Evolutionary conservation across 2,329 filamentous ascomycete species (phyloP).

Genomic region (Hawksworthiomyces lignivorus): DNA sequence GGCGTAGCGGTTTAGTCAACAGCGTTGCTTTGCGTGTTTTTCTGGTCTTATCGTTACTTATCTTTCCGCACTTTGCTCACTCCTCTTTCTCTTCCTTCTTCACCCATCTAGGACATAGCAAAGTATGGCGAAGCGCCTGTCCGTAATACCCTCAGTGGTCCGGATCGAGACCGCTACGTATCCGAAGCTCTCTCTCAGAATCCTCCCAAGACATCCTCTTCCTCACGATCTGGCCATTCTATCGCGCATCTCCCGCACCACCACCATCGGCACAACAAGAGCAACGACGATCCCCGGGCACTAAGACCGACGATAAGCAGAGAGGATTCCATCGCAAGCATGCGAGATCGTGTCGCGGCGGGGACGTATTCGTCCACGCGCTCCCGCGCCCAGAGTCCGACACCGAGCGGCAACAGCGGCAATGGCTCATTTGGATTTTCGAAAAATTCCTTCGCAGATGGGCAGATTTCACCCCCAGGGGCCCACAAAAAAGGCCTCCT

Average conservation of each 20-base stretch:
- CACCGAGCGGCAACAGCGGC: constrained; percentile 61
- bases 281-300: constrained; percentile 57
- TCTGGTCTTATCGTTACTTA: constrained; percentile 17
- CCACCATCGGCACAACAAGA: constrained; percentile 55
- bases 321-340: constrained; percentile 58
- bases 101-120: constrained; percentile 54
- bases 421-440: constrained; percentile 30
- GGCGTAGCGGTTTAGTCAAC: too few species aligned
- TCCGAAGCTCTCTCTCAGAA: constrained; percentile 39
- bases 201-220: constrained; percentile 55
- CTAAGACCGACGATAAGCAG: constrained; percentile 66
- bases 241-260: constrained; percentile 59
- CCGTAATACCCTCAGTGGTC: constrained; percentile 58
- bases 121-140: constrained; percentile 73
- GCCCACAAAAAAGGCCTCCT: constrained; percentile 46
- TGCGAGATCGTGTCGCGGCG: constrained; percentile 41
- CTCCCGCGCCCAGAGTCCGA: constrained; percentile 70
- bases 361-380: constrained; percentile 34
- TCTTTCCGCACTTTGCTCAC: constrained; percentile 19
- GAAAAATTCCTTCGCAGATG: constrained; percentile 41
- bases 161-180: constrained; percentile 61
- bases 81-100: constrained; percentile 10
- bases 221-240: constrained; percentile 50
- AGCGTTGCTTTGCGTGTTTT: too few species aligned
- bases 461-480: constrained; percentile 49